Base-by-base conservation (phyloP, 352 stramenopile genomes). In the Thalassiosira hispida region DNA sequence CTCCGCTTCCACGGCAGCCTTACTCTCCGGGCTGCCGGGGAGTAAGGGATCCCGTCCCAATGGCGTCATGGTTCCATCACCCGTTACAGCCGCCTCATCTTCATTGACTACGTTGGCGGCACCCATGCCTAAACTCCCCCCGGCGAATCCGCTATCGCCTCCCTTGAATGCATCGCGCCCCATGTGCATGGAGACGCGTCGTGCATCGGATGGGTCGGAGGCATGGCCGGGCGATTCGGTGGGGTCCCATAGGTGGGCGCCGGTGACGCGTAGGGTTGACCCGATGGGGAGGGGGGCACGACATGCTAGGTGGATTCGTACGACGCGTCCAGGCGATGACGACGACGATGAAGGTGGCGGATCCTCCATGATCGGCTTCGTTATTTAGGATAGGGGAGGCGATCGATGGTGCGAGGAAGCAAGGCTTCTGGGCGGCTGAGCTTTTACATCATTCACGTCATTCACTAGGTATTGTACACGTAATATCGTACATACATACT, bases 291-390 rank as follows among this genome's bases (percentile, higher is more conserved):
- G 46, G 55, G 84, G 56, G 0, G 89, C 89, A 12, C 70, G 56
- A 53, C 86, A 92, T 18, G 75, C 73, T 51, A 92, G 89, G 66
- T 94, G 80, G 25, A 92, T 51, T 2, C 85, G 82, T 6, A 94
- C 68, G 23, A 92, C 74, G 44, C 84, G 70, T 33, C 84, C 86
- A 16, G 16, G 68, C n/a, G 25, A 12, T 23, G 25, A 16, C 14
- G 38, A 25, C 47, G 40, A 9, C 16, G 59, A 7, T 33, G 2
- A 40, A 29, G 27, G 27, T 44, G 23, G 12, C 8, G 20, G 11
- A 23, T 73, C 44, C 44, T 73, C 65, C 16, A 64, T 35, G 51
- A 64, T 63, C 22, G 22, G 31, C 31, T 38, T 38, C 31, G 31
- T 38, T 3, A 38, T 38, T 3, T 38, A n/a, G n/a, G n/a, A n/a